Evolutionary conservation across 192 early-diverging fungal genomes (phyloP).

Genomic region (Funneliformis geosporum): DNA sequence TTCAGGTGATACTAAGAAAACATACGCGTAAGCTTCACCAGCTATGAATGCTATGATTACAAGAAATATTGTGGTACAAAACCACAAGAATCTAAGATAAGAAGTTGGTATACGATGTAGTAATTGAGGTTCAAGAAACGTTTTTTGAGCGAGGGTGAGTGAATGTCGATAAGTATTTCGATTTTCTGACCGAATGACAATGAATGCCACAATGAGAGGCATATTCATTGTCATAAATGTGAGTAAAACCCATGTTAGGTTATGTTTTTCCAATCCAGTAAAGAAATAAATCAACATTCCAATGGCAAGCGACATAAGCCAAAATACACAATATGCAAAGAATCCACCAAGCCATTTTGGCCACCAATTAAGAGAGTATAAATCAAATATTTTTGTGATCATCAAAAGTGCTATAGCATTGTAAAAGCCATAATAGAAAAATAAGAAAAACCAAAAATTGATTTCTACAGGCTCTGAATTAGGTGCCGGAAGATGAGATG

Average conservation of each 20-base stretch:
- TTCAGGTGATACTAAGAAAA: conserved; percentile 53
- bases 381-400: conserved; percentile 76
- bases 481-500: conserved; percentile 30
- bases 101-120: conserved; percentile 62
- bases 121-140: conserved; percentile 51
- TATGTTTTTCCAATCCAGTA: conserved; percentile 54
- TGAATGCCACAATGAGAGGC: conserved; percentile 66
- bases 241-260: conserved; percentile 67
- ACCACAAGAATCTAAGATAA: conserved; percentile 77
- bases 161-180: conserved; percentile 51
- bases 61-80: conserved; percentile 68
- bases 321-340: conserved; percentile 65
- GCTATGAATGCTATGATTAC: conserved; percentile 66
- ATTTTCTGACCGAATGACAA: conserved; percentile 51
- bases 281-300: conserved; percentile 61
- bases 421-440: conserved; percentile 77
- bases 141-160: conserved; percentile 55
- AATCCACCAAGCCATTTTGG: conserved; percentile 64
- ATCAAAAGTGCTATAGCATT: conserved; percentile 71
- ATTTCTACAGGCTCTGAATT: conserved; percentile 44
- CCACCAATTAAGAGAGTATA: conserved; percentile 82
- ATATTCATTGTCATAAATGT: conserved; percentile 76
- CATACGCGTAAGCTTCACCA: conserved; percentile 69
- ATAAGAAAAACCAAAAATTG: conserved; percentile 80
- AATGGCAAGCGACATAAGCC: conserved; percentile 60